Base-by-base conservation (phyloP, 192 early-diverging fungal species). In the Nowakowskiella sp. region DNA sequence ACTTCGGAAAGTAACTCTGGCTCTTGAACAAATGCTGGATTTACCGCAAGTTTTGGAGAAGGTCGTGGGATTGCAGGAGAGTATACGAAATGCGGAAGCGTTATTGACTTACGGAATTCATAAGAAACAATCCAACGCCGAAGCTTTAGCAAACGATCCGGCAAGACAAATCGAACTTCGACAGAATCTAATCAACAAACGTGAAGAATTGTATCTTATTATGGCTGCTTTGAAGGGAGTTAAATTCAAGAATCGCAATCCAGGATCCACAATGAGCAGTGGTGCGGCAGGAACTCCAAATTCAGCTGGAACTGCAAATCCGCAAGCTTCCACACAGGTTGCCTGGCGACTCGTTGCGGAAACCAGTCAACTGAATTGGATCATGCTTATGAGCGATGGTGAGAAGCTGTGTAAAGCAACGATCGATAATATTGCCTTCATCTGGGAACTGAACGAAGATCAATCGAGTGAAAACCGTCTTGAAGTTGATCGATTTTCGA, bases 381-480 rank as follows among this genome's bases (percentile, higher is more conserved):
- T 71, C 28, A 89, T 92, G 86, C 61, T 80, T 46, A 64, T 75
- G 9, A 82, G 84, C 53, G 69, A 76, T 13, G 80, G 66, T 9
- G 67, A 74, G 13, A 79, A 81, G 4, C 60, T 90, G 28, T 87
- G 87, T 48, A 77, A 87, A 61, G 81, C 84, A 82, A 75, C 70
- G 1, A 34, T 91, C 36, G 67, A 69, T 0, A 73, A 76, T 55
- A 65, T 84, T 6, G 70, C 72, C 36, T 89, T 90, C 54, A 65
- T 61, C 33, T 82, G 81, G 59, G 62, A 81, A n/a, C 82, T 80
- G n/a, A 82, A 87, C n/a, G 85, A 88, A 47, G 89, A 90, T 51
- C 87, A 89, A 66, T 85, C 88, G 0, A 82, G 69, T 42, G 60
- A 68, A 16, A 72, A 86, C 48, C 81, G 82, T 13, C 62, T 89